Base-by-base conservation (phyloP, 148 eudicot genomes). In the Rhododendron griersonianum region DNA sequence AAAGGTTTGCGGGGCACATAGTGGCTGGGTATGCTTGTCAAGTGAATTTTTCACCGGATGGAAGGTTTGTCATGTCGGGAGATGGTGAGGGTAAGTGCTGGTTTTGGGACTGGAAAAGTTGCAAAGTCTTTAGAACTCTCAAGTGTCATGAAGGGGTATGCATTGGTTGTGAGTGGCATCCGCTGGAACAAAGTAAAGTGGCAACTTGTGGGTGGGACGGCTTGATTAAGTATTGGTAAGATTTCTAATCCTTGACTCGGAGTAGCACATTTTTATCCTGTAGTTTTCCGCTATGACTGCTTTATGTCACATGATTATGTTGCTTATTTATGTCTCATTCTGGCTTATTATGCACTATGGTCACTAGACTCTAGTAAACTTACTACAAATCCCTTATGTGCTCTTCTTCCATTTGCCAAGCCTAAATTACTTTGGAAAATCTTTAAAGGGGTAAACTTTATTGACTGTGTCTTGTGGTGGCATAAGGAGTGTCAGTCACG, bases 151-250 rank as follows among this genome's bases (percentile, higher is more conserved):
- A 96, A 28, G 96, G 98, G 50, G 99, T 95, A 81, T 93, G 96
- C 87, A 95, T 96, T 86, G 99, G 99, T 48, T 86, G 89, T 79
- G 96, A 93, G 85, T 96, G 99, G 99, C 98, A 96, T 92, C 99
- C 99, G 1, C 88, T 96, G 92, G 99, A 96, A 85, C 93, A 91
- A 80, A 96, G 99, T 85, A 96, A 94, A 90, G 99, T 96, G 65
- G 99, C 99, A 30, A 96, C 99, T 81, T 96, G 99, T 86, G 99
- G 99, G 67, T 96, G 99, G 99, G 99, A 96, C 86, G 99, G 99
- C 59, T 90, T 96, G 84, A 96, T 96, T 85, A 96, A 96, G 59
- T 96, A 94, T 87, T 96, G 99, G 99, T 96, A 84, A 85, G 95
- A 21, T 35, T 84, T 69, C 76, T 48, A 7, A 79, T 82, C 84